Conservation (phyloP, 176 grass and related monocot species). For the Oryza officinalis region DNA sequence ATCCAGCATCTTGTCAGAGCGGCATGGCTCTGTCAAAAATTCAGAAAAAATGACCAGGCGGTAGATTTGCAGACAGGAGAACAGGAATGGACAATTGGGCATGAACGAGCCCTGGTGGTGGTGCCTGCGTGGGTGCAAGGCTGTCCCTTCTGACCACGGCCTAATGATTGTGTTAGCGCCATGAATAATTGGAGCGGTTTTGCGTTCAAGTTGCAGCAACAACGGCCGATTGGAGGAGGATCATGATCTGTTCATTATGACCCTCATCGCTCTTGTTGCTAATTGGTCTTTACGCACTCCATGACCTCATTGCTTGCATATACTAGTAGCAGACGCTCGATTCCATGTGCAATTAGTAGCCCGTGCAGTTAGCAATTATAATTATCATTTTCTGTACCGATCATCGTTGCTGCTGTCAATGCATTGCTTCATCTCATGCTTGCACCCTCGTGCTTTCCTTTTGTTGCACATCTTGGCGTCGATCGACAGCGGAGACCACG, state of each 20-base stretch:
- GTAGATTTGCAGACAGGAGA: background rate
- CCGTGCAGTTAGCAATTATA: background rate
- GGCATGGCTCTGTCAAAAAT: background rate
- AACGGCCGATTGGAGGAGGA: background rate
- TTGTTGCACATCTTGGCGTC: background rate
- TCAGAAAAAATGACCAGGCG: background rate
- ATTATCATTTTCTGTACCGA: background rate
- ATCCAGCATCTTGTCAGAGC: background rate
- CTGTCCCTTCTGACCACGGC: conserved; percentile 8
- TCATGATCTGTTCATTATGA: conserved; percentile 17
- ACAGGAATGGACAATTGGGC: background rate
- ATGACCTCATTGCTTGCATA: background rate
- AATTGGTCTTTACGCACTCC: background rate
- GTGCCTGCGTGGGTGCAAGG: background rate
- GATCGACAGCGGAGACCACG: background rate
- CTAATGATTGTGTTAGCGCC: conserved; percentile 31
- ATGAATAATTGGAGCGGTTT: conserved; percentile 15
- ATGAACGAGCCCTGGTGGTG: background rate
- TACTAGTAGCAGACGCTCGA: background rate
- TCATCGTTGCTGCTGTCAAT: background rate
- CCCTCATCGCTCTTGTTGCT: background rate
- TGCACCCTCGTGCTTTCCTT: background rate
- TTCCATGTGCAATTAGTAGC: conserved; percentile 15
- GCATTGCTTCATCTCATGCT: background rate
- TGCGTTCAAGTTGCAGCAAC: background rate